Percentiles rank a stretch among this genome's conserved stretches.
phyloP scores from a whole-genome alignment of 305 asterid genomes.

The Fraxinus baroniana region DNA sequence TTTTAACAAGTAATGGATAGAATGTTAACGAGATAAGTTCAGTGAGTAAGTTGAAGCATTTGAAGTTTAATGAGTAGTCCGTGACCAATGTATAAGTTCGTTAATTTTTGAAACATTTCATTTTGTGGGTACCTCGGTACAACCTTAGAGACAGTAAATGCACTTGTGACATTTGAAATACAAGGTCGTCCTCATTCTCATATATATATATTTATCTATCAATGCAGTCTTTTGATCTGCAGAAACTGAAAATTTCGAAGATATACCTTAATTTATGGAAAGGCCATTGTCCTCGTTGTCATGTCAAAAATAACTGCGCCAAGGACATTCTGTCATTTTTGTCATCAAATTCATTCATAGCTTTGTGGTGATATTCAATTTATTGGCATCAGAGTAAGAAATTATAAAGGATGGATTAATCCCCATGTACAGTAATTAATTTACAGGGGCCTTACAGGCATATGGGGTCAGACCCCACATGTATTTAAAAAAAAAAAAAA shows the following conservation, averaged over 20 bases:
- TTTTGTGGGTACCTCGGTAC: neutral
- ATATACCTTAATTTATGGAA: conserved; percentile 4
- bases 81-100: no score
- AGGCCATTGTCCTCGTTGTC: conserved; percentile 28
- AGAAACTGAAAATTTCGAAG: neutral
- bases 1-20: no score
- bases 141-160: neutral
- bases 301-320: conserved; percentile 27
- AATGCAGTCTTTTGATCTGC: conserved; percentile 6
- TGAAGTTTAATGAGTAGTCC: no score
- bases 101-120: no score
- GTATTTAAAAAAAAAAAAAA: no score
- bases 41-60: no score
- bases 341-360: neutral
- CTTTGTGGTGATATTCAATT: neutral
- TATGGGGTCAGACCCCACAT: no score
- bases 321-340: conserved; percentile 4
- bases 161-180: neutral
- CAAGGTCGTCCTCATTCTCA: conserved; percentile 24
- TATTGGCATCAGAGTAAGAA: neutral
- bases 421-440: no score
- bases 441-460: no score
- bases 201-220: neutral
- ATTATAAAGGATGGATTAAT: no score
- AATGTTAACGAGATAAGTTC: no score